Evolutionary conservation across 1,139 yeast species (phyloP).

Genomic region (Hyphopichia burtonii): DNA sequence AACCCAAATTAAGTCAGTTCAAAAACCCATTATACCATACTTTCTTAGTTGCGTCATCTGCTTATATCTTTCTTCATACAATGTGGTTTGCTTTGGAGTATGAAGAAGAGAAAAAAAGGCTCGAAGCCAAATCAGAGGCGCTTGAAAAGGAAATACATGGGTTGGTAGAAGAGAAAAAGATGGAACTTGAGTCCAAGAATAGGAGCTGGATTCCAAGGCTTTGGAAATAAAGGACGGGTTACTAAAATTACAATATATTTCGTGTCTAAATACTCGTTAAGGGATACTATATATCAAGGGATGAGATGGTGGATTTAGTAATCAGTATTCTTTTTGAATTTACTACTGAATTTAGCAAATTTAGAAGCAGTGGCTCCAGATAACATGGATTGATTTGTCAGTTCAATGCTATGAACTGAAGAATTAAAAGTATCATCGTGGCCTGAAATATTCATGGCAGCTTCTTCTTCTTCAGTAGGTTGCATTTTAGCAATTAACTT

Average conservation of each 20-base stretch:
- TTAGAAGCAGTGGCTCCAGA: conserved; percentile 35
- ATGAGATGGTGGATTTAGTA: neutral
- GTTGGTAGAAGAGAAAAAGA: conserved; percentile 29
- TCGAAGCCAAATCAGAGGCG: conserved; percentile 21
- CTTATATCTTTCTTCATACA: conserved; percentile 38
- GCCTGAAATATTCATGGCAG: conserved; percentile 7
- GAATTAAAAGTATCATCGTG: conserved; percentile 19
- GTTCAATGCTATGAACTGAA: conserved; percentile 19
- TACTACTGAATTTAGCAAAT: conserved; percentile 43
- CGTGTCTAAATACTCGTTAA: neutral
- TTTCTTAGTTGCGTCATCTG: conserved; percentile 40
- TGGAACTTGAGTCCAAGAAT: conserved; percentile 11
- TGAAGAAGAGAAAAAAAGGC: conserved; percentile 24
- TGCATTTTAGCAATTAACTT: conserved; percentile 38
- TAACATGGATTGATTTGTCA: conserved; percentile 18
- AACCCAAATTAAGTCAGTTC: conserved; percentile 40
- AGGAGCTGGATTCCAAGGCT: conserved; percentile 2
- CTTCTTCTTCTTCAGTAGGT: conserved; percentile 15
- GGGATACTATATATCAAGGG: neutral
- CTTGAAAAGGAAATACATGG: conserved; percentile 33
- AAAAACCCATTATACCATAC: conserved; percentile 39
- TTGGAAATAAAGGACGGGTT: neutral
- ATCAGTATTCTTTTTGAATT: conserved; percentile 24
- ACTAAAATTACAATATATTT: neutral
- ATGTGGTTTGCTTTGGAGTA: conserved; percentile 34